Evolutionary conservation across 495 filamentous ascomycete species (phyloP), one percentile per base, ranked within the genome.

Genomic region (Astrocystis sublimbata): DNA sequence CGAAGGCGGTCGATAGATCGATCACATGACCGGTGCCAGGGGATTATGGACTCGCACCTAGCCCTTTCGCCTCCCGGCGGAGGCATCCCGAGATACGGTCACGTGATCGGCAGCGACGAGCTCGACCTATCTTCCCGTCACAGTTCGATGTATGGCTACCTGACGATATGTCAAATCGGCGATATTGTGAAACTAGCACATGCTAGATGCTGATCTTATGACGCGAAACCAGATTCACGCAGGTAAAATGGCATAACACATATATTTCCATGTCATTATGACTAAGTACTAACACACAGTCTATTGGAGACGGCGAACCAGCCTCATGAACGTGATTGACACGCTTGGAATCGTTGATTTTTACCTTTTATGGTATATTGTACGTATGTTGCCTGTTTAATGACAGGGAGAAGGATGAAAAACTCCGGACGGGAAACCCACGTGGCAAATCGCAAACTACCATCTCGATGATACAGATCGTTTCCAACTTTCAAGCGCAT

Each of bases 1-100:
- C 6, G 7, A 36, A 33, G 17, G 51, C 33, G 31, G 30, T 47
- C 33, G 41, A 31, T 6, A 30, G 40, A 47, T 53, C 60, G 50
- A 41, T 62, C 60, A 62, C 60, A 55, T 62, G 60, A 62, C 60
- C 51, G 60, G 60, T 19, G 21, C 10, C 10, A 21, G 17, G 30
- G 19, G 23, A 58, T 23, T 36, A 21, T 17, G 15, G 54, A 43
- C 38, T 9, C 12, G 12, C 15, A 42, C 41, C 1, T 2, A 26
- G n/a, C n/a, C 13, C 17, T 19, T 60, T 24, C 15, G 21, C 31
- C 33, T 9, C 19, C 26, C 26, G 49, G 49, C n/a, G 41, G 30
- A 30, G 38, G 13, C 26, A 1, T n/a, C 6, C 59, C 59, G 59
- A 61, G 49, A 61, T 61, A 51, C 59, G 59, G 13, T 51, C 59